Percentiles rank a stretch among this genome's conserved stretches.
Evolutionary conservation across 1,284 basidiomycete species (phyloP).

Genomic region (Salmacisia buchloeana): DNA sequence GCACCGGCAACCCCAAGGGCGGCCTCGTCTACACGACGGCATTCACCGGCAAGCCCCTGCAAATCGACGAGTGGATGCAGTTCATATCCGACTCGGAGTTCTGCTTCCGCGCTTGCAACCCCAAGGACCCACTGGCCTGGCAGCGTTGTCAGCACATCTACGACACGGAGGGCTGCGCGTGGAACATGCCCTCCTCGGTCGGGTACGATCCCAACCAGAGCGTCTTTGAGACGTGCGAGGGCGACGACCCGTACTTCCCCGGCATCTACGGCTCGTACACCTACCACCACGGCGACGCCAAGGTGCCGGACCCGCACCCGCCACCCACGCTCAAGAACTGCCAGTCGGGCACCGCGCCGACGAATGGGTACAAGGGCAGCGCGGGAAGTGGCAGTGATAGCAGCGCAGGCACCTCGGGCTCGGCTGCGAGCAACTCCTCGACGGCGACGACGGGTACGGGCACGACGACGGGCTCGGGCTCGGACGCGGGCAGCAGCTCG

Average conservation of each 20-base stretch:
- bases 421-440: too few species aligned
- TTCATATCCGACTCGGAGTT: conserved; percentile 13
- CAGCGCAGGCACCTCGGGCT: neutral
- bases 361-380: neutral
- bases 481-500: too few species aligned
- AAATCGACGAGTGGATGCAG: conserved; percentile 38
- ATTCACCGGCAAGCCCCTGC: conserved; percentile 11
- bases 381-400: neutral
- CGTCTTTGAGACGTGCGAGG: conserved; percentile 41
- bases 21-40: conserved; percentile 25
- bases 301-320: neutral
- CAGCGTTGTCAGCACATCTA: conserved; percentile 32
- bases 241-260: conserved; percentile 30
- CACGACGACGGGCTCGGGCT: neutral
- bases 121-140: conserved; percentile 17
- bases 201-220: neutral
- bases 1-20: conserved; percentile 53
- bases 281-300: conserved; percentile 1
- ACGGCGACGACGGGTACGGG: neutral
- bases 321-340: conserved; percentile 1
- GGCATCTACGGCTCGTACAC: conserved; percentile 26
- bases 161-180: conserved; percentile 30
- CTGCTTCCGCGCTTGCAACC: conserved; percentile 15
- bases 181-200: conserved; percentile 36
- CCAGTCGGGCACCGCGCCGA: neutral